A percentile compares a stretch with the other conserved stretches of the same genome.
Conservation (phyloP, 2,329 filamentous ascomycete genomes). For the Ophiostoma ulmi region DNA sequence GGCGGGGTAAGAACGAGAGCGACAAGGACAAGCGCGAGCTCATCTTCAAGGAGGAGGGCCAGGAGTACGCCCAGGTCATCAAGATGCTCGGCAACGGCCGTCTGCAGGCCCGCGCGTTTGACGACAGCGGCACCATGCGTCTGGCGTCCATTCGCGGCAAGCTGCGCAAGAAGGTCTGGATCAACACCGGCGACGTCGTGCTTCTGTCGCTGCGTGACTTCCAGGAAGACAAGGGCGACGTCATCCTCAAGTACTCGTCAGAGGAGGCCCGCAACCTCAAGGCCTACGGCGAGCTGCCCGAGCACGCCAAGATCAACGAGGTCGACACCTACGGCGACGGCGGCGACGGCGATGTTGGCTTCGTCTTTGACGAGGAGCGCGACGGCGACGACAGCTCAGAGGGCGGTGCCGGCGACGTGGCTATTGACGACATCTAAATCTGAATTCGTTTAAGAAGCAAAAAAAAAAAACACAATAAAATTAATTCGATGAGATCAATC, state of each 20-base stretch:
- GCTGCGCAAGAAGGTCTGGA: slow-evolving; percentile 98
- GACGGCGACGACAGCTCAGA: slow-evolving; percentile 18
- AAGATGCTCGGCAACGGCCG: slow-evolving; percentile 58
- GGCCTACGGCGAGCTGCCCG: slow-evolving; percentile 90
- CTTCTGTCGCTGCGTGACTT: slow-evolving; percentile 75
- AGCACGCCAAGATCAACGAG: slow-evolving; percentile 99
- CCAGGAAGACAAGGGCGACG: slow-evolving; percentile 85
- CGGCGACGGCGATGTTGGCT: slow-evolving; percentile 91
- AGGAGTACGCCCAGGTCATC: slow-evolving; percentile 70
- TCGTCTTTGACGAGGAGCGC: slow-evolving; percentile 82
- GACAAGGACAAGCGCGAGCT: slow-evolving; percentile 99
- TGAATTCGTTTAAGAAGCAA: neutral
- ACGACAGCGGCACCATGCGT: slow-evolving; percentile 81
- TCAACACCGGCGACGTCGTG: slow-evolving; percentile 91
- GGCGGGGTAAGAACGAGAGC: slow-evolving; percentile 98
- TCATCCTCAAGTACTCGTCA: slow-evolving; percentile 86
- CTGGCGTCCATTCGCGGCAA: slow-evolving; percentile 72
- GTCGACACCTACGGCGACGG: slow-evolving; percentile 90
- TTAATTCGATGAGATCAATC: neutral
- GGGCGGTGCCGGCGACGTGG: slow-evolving; percentile 15
- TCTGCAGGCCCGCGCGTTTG: slow-evolving; percentile 83
- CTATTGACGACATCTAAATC: slow-evolving; percentile 17
- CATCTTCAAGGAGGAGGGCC: slow-evolving; percentile 97
- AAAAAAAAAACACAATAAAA: neutral
- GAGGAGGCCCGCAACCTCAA: slow-evolving; percentile 95